Evolutionary conservation across 2,329 filamentous ascomycete genomes (phyloP).

Genomic region (Sphaceloma murrayae): DNA sequence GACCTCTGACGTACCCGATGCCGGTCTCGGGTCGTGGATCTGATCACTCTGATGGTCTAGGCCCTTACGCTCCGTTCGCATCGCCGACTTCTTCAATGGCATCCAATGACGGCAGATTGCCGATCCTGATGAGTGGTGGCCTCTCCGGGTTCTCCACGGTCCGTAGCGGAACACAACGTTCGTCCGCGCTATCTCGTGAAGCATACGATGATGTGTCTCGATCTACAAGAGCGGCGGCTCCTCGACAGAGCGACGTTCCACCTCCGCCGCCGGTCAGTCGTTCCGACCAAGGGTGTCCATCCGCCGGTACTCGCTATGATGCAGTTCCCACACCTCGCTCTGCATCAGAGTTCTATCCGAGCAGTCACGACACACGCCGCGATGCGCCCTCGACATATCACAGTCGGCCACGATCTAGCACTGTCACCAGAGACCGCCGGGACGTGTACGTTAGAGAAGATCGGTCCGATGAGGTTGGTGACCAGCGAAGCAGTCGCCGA

Average conservation of each 20-base stretch:
- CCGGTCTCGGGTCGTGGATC: background rate
- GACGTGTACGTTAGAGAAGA: too few relatives aligned
- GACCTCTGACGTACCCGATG: background rate
- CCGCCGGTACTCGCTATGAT: too few relatives aligned
- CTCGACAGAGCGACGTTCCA: slow-evolving; percentile 2
- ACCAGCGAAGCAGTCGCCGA: too few relatives aligned
- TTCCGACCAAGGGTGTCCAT: too few relatives aligned
- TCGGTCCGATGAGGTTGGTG: too few relatives aligned
- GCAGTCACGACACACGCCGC: too few relatives aligned
- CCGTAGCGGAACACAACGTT: background rate
- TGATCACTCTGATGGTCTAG: slow-evolving; percentile 6
- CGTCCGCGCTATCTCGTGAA: background rate
- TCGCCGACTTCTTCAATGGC: slow-evolving; percentile 5
- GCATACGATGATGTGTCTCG: background rate
- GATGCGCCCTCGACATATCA: too few relatives aligned
- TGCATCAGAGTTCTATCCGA: slow-evolving; percentile 5
- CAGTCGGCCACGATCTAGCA: slow-evolving; percentile 4
- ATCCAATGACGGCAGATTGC: background rate
- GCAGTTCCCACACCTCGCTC: too few relatives aligned
- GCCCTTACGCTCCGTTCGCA: slow-evolving; percentile 7
- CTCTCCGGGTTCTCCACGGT: slow-evolving; percentile 7
- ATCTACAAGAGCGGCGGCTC: background rate
- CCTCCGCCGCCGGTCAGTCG: background rate
- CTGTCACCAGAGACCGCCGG: background rate
- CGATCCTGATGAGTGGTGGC: slow-evolving; percentile 9